Conservation (phyloP, 2,329 filamentous ascomycete species). For the Aspergillus japonicus region DNA sequence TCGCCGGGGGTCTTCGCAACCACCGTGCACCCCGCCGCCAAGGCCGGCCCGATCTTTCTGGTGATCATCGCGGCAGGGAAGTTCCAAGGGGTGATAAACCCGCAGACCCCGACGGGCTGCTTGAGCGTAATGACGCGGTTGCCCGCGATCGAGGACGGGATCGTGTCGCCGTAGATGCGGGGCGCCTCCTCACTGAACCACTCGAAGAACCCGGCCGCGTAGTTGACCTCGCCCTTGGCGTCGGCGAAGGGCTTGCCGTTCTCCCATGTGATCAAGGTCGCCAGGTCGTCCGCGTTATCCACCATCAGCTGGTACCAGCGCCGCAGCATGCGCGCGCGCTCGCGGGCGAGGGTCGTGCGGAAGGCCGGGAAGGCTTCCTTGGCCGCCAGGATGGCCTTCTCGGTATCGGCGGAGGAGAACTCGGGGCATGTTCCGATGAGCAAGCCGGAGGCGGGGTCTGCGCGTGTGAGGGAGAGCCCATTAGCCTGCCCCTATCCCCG, state of each 20-base stretch:
- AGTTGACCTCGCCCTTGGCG: conserved; percentile 58
- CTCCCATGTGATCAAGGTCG: conserved; percentile 66
- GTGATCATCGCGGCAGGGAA: conserved; percentile 58
- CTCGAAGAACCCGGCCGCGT: conserved; percentile 60
- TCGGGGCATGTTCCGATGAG: conserved; percentile 80
- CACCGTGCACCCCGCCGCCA: conserved; percentile 93
- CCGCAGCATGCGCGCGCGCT: conserved; percentile 60
- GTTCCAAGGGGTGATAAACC: conserved; percentile 68
- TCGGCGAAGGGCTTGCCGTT: conserved; percentile 67
- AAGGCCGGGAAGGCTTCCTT: conserved; percentile 65
- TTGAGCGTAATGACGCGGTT: conserved; percentile 64
- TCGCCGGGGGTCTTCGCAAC: conserved; percentile 89
- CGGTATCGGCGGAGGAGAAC: conserved; percentile 73
- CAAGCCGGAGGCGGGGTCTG: conserved; percentile 79
- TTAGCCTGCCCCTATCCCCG: neutral
- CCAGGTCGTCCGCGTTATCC: conserved; percentile 65
- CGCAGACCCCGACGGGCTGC: conserved; percentile 67
- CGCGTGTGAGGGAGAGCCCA: neutral
- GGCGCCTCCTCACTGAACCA: conserved; percentile 66
- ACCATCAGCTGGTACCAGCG: conserved; percentile 68
- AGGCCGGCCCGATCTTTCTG: conserved; percentile 54
- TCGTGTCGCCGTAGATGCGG: conserved; percentile 59
- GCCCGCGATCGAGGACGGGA: conserved; percentile 57
- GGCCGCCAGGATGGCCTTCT: conserved; percentile 81
- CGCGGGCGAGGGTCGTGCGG: conserved; percentile 59